A percentile compares a stretch with the other conserved stretches of the same genome.
phyloP scores from a whole-genome alignment of 495 filamentous ascomycete genomes.

The Penicillium dipodomyicola region DNA sequence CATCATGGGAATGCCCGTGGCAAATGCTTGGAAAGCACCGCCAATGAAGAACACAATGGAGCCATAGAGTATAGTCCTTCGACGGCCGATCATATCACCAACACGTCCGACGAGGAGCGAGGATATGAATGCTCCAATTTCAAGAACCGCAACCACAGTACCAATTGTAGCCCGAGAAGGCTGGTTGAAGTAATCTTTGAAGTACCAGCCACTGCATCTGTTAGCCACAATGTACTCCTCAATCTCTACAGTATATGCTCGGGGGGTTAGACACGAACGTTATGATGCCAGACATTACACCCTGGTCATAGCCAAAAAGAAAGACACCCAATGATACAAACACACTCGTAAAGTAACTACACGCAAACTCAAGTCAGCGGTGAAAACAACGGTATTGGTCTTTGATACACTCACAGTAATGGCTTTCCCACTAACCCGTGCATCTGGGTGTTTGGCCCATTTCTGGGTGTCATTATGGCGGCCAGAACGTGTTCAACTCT shows the following conservation, averaged over 20 bases:
- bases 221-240: constrained; percentile 9
- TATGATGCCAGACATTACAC: constrained; percentile 99
- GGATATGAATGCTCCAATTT: constrained; percentile 88
- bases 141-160: constrained; percentile 94
- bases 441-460: constrained; percentile 60
- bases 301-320: constrained; percentile 97
- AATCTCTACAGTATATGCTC: not conserved
- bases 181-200: constrained; percentile 88
- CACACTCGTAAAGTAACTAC: constrained; percentile 93
- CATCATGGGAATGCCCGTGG: constrained; percentile 86
- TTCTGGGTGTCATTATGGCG: constrained; percentile 78
- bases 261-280: constrained; percentile 60
- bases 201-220: constrained; percentile 69
- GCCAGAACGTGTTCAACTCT: constrained; percentile 66
- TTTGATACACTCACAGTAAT: constrained; percentile 65
- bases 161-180: constrained; percentile 81
- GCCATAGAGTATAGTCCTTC: constrained; percentile 90
- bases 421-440: constrained; percentile 95
- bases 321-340: constrained; percentile 98
- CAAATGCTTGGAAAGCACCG: constrained; percentile 79
- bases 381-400: constrained; percentile 33
- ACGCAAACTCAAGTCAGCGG: not conserved
- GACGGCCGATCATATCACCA: constrained; percentile 87
- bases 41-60: constrained; percentile 90
- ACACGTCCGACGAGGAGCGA: constrained; percentile 85